Base-by-base conservation (phyloP, 208 protist species). In the Vickermania ingenoplastis region DNA sequence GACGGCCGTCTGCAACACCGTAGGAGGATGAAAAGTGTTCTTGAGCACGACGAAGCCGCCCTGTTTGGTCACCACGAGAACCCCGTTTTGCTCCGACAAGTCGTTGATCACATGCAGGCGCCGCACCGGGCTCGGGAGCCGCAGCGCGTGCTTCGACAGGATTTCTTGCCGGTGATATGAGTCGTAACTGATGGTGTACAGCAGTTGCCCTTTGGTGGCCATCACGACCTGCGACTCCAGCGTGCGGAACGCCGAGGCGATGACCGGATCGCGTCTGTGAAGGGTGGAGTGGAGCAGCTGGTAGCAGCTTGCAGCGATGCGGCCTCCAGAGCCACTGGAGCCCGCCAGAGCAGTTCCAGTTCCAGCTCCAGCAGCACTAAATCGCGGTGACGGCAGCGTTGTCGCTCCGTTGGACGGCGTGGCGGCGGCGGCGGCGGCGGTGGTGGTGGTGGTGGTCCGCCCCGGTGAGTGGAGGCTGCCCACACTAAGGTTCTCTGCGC, bases 31-130 rank as follows among this genome's bases (percentile, higher is more conserved):
- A n/a, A n/a, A n/a, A n/a, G n/a, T n/a, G 51, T 68, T 69, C 71
- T 81, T 86, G 54, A 94, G 59, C 21, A 92, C 67, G 53, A 67
- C 84, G 62, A 91, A 92, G 48, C 75, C 75, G 21, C 88, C 88
- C 0, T 69, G 73, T 56, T 84, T 84, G 60, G 81, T 79, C n/a
- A 92, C 74, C 29, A 92, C 50, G 36, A 94, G 71, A 28, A 94
- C 63, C 3, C 88, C 84, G 13, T 81, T 79, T 56, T 92, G 79
- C 70, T 90, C 82, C 5, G 88, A 87, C 17, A 91, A 69, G 59
- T 94, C 88, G 63, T 94, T 94, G 59, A 94, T 81, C 1, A 94
- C 68, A 41, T 73, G 63, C 14, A 90, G 53, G 68, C 86, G 76
- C 57, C 89, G 82, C 51, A 94, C 59, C 27, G 80, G 79, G 7